These are phyloP conservation scores for Tulasnella sp. DNA, from an alignment of 768 basidiomycete genomes.

Conservation along the genomic window DNA sequence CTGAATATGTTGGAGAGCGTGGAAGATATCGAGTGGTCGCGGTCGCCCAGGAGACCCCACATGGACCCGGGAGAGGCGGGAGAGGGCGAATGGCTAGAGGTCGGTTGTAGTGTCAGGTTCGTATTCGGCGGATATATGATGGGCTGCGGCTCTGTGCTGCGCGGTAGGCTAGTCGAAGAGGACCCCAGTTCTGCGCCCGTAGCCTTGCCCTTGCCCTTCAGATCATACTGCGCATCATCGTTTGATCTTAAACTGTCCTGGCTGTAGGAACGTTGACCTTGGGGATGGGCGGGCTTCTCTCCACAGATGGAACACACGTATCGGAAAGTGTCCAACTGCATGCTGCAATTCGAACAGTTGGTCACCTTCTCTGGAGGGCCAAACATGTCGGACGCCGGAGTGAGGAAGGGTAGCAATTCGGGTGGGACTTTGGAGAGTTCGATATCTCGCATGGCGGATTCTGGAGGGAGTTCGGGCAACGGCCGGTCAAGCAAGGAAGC, in stretches of 20 bases:
- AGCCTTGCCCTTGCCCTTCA: conserved; percentile 43
- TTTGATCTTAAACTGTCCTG: not conserved
- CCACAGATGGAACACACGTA: conserved; percentile 87
- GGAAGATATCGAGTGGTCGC: not conserved
- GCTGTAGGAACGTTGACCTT: not conserved
- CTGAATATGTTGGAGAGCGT: conserved; percentile 1
- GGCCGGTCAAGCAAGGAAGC: not conserved
- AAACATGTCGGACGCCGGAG: conserved; percentile 19
- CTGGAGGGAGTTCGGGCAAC: not conserved
- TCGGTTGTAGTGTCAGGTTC: conserved; percentile 1
- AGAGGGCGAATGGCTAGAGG: too few relatives aligned
- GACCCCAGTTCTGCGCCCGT: conserved; percentile 17
- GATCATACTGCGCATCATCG: conserved; percentile 5
- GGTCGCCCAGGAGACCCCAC: not conserved
- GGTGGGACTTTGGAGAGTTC: conserved; percentile 11
- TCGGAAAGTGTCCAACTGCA: conserved; percentile 62
- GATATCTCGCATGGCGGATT: not conserved
- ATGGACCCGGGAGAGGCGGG: not conserved
- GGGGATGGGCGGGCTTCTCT: conserved; percentile 43
- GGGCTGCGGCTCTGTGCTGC: conserved; percentile 29
- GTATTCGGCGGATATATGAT: conserved; percentile 2
- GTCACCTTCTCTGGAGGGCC: conserved; percentile 49
- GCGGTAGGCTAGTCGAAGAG: conserved; percentile 19
- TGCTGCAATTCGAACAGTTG: conserved; percentile 72
- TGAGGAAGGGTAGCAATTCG: conserved; percentile 17